Evolutionary conservation across 139 green algal species (phyloP), one percentile per base, ranked within the genome.

Genomic region (Chlorella sp.): DNA sequence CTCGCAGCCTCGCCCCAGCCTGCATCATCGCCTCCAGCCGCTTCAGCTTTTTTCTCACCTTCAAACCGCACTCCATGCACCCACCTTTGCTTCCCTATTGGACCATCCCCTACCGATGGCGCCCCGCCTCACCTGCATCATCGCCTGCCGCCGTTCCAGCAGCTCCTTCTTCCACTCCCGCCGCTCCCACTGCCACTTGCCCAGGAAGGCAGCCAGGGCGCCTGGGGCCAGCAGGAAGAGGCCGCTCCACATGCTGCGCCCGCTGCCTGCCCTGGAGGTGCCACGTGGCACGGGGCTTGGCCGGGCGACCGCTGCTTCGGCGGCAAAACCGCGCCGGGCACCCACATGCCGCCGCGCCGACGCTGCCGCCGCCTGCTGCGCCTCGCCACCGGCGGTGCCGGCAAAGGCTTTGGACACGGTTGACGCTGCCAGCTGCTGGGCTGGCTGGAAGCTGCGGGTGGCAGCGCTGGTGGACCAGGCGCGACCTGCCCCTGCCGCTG

Each of bases 131-230:
- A 94, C 91, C 90, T 89, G 21, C 42, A 94, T 66, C 61, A 87
- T 92, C 5, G n/a, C 76, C 60, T 87, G 36, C 32, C 91, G 86
- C 16, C 86, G 86, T 39, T 94, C 68, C 64, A 96, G 69, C 57
- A 95, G 86, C 32, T 93, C 88, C 30, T 82, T 81, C 88, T 96
- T 96, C 90, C 91, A 93, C 57, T 95, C 66, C 42, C 89, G 77
- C 40, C 94, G 81, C 12, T 94, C 83, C 42, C 96, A 86, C 89
- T 96, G 94, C 94, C 94, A 96, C 40, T 85, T 90, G 19, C 94
- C 94, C 61, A 97, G 82, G 64, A 88, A 94, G 3, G 89, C 95
- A 28, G 94, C 88, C 42, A 94, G 68, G 1, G 68, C 87, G 12
- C 89, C 85, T 39, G 93, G 92, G 14, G 89, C 75, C 66, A 96